Percentiles rank a stretch among this genome's conserved stretches.
phyloP scores from a whole-genome alignment of 2,329 filamentous ascomycete species.

The Rhinocladiella similis region DNA sequence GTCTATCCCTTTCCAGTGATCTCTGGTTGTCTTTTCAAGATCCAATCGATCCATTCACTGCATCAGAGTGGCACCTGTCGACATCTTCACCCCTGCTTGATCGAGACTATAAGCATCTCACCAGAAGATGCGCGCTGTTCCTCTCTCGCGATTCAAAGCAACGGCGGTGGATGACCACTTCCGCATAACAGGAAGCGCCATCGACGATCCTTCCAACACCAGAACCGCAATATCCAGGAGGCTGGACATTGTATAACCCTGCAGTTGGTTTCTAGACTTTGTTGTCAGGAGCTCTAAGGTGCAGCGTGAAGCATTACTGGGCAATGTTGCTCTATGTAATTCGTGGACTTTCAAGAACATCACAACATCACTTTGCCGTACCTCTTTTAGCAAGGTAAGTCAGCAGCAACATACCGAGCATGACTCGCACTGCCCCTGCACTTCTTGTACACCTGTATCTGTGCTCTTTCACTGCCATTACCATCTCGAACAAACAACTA shows the following conservation, averaged over 20 bases:
- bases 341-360: background rate
- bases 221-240: background rate
- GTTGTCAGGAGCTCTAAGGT: background rate
- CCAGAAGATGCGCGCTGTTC: constrained; percentile 15
- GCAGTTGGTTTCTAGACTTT: background rate
- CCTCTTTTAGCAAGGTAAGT: constrained; percentile 10
- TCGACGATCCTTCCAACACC: background rate
- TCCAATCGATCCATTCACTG: background rate
- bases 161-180: constrained; percentile 16
- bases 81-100: too few relatives aligned
- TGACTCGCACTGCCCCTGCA: background rate
- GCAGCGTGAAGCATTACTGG: background rate
- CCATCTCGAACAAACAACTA: constrained; percentile 2
- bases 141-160: constrained; percentile 14
- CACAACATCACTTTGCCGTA: background rate
- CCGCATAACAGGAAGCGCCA: constrained; percentile 1
- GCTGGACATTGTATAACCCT: constrained; percentile 4
- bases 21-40: background rate
- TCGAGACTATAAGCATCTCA: background rate
- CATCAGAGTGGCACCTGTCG: background rate
- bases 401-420: background rate
- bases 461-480: background rate
- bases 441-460: background rate
- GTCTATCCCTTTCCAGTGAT: background rate
- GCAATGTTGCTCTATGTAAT: background rate